Percentiles rank a stretch among this genome's conserved stretches.
Conservation (phyloP, 192 early-diverging fungal species). For the Endogone sp. region DNA sequence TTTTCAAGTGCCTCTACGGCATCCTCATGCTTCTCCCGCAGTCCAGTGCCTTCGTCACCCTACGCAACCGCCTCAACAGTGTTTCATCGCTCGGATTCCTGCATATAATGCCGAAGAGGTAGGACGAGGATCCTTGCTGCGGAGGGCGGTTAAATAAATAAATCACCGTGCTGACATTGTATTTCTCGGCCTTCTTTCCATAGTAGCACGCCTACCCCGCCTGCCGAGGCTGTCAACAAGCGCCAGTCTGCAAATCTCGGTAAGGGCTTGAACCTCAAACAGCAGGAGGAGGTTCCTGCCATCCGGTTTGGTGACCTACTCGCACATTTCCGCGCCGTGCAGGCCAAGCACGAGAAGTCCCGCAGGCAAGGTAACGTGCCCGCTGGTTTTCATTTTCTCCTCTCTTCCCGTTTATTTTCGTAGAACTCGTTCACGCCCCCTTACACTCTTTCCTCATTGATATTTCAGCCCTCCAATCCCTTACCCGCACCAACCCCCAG, state of each 20-base stretch:
- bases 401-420: background rate
- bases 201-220: background rate
- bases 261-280: background rate
- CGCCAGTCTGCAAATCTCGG: constrained; percentile 13
- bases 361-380: constrained; percentile 41
- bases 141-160: background rate
- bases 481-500: background rate
- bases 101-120: constrained; percentile 55
- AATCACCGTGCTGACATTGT: background rate
- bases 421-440: background rate
- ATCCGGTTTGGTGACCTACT: constrained; percentile 68
- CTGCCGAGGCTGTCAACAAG: constrained; percentile 7
- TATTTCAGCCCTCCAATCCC: background rate
- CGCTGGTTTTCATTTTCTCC: background rate
- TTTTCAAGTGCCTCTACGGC: constrained; percentile 93
- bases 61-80: constrained; percentile 89
- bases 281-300: constrained; percentile 26
- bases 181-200: background rate
- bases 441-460: too few species aligned
- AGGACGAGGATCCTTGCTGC: background rate
- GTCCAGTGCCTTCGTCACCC: constrained; percentile 91
- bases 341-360: constrained; percentile 69
- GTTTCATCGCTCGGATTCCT: constrained; percentile 69
- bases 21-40: constrained; percentile 97
- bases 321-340: constrained; percentile 69